Evolutionary conservation across 2,329 filamentous ascomycete species (phyloP), one percentile per base, ranked within the genome.

Genomic region (Trematosphaeria pertusa): DNA sequence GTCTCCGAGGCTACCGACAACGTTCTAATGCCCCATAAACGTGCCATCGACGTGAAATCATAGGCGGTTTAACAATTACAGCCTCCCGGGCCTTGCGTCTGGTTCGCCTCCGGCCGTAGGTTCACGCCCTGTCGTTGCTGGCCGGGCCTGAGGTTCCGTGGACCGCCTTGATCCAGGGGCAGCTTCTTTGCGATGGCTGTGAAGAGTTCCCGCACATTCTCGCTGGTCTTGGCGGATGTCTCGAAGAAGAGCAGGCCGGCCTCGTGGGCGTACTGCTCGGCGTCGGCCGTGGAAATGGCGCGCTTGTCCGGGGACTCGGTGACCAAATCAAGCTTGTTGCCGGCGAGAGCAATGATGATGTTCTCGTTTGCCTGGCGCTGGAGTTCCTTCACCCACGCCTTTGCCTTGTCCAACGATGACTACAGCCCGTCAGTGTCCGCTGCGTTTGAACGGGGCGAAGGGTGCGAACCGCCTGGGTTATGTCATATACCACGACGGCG

Each of bases 361-460:
- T 97, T 97, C 77, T 99, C 94, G 79, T 97, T 99, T 54, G 95
- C 94, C 78, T 99, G 94, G 71, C 94, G 87, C 76, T 99, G 94
- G 44, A 99, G 86, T 73, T 99, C 94, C 78, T 97, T 97, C 49
- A 99, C 93, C 94, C 94, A 99, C 34, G 92, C 89, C 77, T 99
- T 99, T 62, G 95, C 95, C 81, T 99, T 99, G 76, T 99, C 95
- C 68, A 99, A 81, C 37, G 94, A 99, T 58, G 92, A 85, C 94
- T 99, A 59, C 38, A 9, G 6, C 11, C 37, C 24, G 44, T 75
- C 50, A 68, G 58, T 33, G 19, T 17, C 28, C 20, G 10, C 14
- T 12, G 51, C 56, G 54, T 46, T 8, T 21, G 31, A 44, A 39
- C 46, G 60, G 55, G 30, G 38, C 17, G 42, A 22, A 38, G 32